These are phyloP conservation scores for Fistulifera pelliculosa DNA, from an alignment of 108 stramenopile species.

Conservation along the genomic window DNA sequence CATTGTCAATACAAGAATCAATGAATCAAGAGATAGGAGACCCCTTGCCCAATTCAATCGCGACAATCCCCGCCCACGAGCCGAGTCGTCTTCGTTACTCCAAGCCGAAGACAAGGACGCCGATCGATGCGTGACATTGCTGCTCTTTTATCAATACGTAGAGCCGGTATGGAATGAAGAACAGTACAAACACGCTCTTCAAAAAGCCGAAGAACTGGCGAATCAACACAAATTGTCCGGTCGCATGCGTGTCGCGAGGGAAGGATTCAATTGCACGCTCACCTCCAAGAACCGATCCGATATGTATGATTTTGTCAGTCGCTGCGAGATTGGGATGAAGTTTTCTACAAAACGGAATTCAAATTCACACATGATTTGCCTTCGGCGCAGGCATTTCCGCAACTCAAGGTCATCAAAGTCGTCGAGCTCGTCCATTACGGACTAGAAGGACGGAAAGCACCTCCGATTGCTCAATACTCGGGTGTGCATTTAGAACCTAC, in stretches of 20 bases:
- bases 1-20: not conserved
- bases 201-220: slow-evolving; percentile 34
- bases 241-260: slow-evolving; percentile 75
- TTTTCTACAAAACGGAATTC: slow-evolving; percentile 76
- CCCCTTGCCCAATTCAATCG: not conserved
- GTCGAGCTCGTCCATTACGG: slow-evolving; percentile 85
- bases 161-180: slow-evolving; percentile 66
- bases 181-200: slow-evolving; percentile 41
- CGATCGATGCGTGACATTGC: slow-evolving; percentile 29
- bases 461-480: slow-evolving; percentile 47
- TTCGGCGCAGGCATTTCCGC: slow-evolving; percentile 55
- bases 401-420: slow-evolving; percentile 66
- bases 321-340: slow-evolving; percentile 47
- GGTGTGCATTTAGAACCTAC: slow-evolving; percentile 76
- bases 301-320: slow-evolving; percentile 51
- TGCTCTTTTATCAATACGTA: slow-evolving; percentile 88
- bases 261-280: slow-evolving; percentile 89
- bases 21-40: not conserved
- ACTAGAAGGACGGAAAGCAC: slow-evolving; percentile 57
- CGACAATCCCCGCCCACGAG: not conserved
- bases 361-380: slow-evolving; percentile 74
- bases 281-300: slow-evolving; percentile 34
- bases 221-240: slow-evolving; percentile 50
- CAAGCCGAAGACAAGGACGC: slow-evolving; percentile 1
- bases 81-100: slow-evolving; percentile 5